Base-by-base conservation (phyloP, 148 eudicot species). In the Diospyros lotus region DNA sequence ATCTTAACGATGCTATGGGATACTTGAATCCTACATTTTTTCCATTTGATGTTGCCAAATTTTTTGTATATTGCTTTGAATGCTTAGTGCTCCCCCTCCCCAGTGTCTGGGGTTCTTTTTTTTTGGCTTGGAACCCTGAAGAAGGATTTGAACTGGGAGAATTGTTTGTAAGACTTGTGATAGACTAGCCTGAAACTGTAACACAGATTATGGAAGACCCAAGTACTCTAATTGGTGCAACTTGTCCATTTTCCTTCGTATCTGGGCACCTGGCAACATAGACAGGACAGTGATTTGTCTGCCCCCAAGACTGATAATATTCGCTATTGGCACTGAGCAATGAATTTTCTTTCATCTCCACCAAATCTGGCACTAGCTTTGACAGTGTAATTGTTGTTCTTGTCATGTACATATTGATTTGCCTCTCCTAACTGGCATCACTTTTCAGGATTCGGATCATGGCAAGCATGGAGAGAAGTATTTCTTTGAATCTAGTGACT, bases 401-500 rank as follows among this genome's bases (percentile, higher is more conserved):
- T 71, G 62, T 11, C 55, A 45, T 28, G 5, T 15, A 18, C 14
- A 6, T 28, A 11, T 58, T 18, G 13, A 58, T 45, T 72, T 76
- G 11, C 41, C 43, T 45, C 71, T 53, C 55, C n/a, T 10, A 67
- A 74, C 39, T 61, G 38, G 17, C 62, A 6, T 69, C 28, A 58
- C 42, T 58, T 74, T 66, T 74, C 89, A 92, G 97, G 96, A 88
- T 55, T 67, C 90, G 0, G 87, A 83, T 63, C 84, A 77, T 69
- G 91, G 81, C 53, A 91, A 85, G 79, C 86, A 83, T 44, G 86
- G 80, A 18, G 92, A 87, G 61, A 81, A 79, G 18, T 74, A 81
- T 75, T 84, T 94, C 72, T 95, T 90, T 67, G 97, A 83, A 13
- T 86, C 97, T 5, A 83, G 87, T 58, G 85, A 88, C 58, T 88